Base-by-base conservation (phyloP, 768 basidiomycete genomes). In the Lactarius vividus region DNA sequence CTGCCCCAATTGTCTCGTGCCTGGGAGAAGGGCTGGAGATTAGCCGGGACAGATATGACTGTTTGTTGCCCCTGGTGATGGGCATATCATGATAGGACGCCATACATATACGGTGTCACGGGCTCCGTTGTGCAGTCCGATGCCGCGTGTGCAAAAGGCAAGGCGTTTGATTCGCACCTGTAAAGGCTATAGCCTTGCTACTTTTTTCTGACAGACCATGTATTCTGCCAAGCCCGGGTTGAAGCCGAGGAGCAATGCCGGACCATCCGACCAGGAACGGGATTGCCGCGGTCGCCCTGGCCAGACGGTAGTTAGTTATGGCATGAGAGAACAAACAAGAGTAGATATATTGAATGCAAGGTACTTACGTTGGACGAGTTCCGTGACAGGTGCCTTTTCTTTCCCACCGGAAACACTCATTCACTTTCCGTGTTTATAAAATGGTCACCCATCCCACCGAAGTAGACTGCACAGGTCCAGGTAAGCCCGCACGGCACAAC, bases 21-120 rank as follows among this genome's bases (percentile, higher is more conserved):
- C 29, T 54, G 16, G 40, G 55, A 37, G 33, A 23, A 42, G 44
- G 61, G 52, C 52, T 55, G 53, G 62, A 39, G 62, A 63, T 63
- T 57, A 31, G 11, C 40, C 62, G 62, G 62, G 52, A 16, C 33
- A 57, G 29, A 63, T 63, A 46, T 37, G 42, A 49, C 2, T 37
- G 11, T 49, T 26, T 23, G 23, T 26, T 49, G 26, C 11, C 44
- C 62, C 62, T 57, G 56, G 62, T 63, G 62, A 63, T 63, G 62
- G 23, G 6, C 10, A 29, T 9, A 37, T 23, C 61, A 29, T 33
- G 26, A 62, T 33, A 26, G 31, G 33, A 20, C 35, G 26, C 49
- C 26, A 52, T 26, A 52, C 26, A 52, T 26, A 52, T 23, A 15
- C 23, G 13, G 26, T 26, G 26, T 52, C 26, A 52, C 23, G 26